Evolutionary conservation across 305 asterid genomes (phyloP).

Genomic region (Fraxinus floribunda): DNA sequence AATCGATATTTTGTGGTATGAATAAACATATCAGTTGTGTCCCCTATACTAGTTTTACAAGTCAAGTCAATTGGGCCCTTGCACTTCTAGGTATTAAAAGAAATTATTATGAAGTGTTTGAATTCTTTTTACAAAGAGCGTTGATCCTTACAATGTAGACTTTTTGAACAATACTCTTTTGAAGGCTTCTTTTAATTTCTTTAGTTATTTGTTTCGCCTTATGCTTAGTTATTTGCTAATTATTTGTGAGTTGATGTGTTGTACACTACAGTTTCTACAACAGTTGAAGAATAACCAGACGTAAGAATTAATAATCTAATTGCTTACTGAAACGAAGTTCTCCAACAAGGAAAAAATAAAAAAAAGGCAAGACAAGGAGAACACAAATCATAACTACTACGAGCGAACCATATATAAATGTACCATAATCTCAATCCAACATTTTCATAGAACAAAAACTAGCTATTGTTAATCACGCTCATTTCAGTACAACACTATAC

Average conservation of each 20-base stretch:
- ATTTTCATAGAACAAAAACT: background rate
- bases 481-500: constrained; percentile 31
- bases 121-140: background rate
- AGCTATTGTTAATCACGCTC: background rate
- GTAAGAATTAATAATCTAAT: background rate
- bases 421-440: background rate
- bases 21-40: background rate
- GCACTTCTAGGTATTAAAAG: background rate
- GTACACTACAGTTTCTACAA: background rate
- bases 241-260: background rate
- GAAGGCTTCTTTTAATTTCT: background rate
- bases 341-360: background rate
- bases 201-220: background rate
- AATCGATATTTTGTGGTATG: background rate
- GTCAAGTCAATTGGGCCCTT: background rate
- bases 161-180: background rate
- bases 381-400: background rate
- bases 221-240: background rate
- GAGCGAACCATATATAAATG: background rate
- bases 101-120: background rate
- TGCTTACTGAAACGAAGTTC: background rate
- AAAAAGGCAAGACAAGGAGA: background rate
- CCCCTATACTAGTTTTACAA: background rate
- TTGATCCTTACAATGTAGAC: background rate
- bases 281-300: background rate